Conservation (phyloP, 768 basidiomycete species). For the Collybia sordida region DNA sequence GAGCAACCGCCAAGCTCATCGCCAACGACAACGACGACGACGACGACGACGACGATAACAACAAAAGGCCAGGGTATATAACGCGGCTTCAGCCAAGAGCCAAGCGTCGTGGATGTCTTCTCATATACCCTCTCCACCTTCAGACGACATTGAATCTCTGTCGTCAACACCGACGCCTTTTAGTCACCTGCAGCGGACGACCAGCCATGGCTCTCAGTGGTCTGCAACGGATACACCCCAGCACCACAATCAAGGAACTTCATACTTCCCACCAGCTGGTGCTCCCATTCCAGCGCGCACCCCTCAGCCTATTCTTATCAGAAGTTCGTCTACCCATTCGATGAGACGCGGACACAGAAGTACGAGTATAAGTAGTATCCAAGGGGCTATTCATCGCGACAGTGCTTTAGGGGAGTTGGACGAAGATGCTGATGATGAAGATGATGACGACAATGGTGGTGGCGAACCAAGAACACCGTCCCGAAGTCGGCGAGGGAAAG, state of each 20-base stretch:
- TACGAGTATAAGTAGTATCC: slow-evolving; percentile 57
- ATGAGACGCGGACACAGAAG: slow-evolving; percentile 49
- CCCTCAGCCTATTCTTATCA: slow-evolving; percentile 39
- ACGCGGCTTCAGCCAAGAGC: slow-evolving; percentile 5
- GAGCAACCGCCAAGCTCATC: background rate
- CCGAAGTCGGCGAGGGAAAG: slow-evolving; percentile 40
- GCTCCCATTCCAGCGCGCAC: slow-evolving; percentile 29
- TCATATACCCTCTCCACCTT: slow-evolving; percentile 26
- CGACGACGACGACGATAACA: slow-evolving; percentile 8
- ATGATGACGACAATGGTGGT: slow-evolving; percentile 33
- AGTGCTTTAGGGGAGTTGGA: slow-evolving; percentile 52
- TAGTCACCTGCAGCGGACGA: slow-evolving; percentile 37
- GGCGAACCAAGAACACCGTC: slow-evolving; percentile 13
- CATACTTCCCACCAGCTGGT: slow-evolving; percentile 49
- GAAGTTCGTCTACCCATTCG: slow-evolving; percentile 55
- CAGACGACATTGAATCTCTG: slow-evolving; percentile 33
- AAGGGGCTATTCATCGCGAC: slow-evolving; percentile 40
- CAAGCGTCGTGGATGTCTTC: slow-evolving; percentile 21
- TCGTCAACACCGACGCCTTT: slow-evolving; percentile 47
- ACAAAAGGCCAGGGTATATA: slow-evolving; percentile 1
- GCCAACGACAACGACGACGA: background rate
- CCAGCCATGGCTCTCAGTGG: slow-evolving; percentile 60
- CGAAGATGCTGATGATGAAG: slow-evolving; percentile 39
- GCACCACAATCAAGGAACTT: slow-evolving; percentile 70
- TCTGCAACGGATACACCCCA: slow-evolving; percentile 55